Conservation (phyloP, 2,329 filamentous ascomycete genomes). For the Fusarium lateritium region DNA sequence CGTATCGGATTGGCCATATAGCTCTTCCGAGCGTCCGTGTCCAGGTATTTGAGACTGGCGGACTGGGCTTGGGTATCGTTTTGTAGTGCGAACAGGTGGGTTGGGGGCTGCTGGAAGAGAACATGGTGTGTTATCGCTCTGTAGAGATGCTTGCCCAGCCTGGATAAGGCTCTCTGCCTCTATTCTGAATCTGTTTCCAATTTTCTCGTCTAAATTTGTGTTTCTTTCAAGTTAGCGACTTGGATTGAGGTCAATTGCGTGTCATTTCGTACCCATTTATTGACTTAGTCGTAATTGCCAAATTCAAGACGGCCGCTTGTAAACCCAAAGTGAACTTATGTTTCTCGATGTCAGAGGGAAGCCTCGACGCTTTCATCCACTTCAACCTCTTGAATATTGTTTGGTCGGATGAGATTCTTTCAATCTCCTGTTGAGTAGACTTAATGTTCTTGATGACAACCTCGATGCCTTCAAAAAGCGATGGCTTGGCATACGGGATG, state of each 20-base stretch:
- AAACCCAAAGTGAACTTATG: constrained; percentile 28
- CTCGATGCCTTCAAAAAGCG: constrained; percentile 4
- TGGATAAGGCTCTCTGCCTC: constrained; percentile 35
- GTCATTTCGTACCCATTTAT: background rate
- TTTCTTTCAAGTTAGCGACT: background rate
- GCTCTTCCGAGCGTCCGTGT: constrained; percentile 15
- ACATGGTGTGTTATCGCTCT: background rate
- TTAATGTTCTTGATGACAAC: constrained; percentile 21
- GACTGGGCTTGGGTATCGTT: constrained; percentile 26
- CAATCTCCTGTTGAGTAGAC: constrained; percentile 15
- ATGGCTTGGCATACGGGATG: background rate
- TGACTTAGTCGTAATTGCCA: constrained; percentile 28
- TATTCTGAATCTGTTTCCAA: constrained; percentile 26
- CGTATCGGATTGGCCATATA: background rate
- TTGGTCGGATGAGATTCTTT: background rate
- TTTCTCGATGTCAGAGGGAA: constrained; percentile 35
- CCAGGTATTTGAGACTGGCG: constrained; percentile 25
- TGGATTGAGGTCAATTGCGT: background rate
- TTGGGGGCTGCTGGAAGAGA: constrained; percentile 22
- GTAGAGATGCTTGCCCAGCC: constrained; percentile 32
- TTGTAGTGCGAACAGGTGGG: constrained; percentile 24
- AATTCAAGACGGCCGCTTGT: constrained; percentile 26
- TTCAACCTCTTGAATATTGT: background rate
- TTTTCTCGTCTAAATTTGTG: background rate
- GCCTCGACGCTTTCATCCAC: constrained; percentile 18